Evolutionary conservation across 2,329 filamentous ascomycete genomes (phyloP), one percentile per base, ranked within the genome.

Genomic region (Epichloe uncinata): DNA sequence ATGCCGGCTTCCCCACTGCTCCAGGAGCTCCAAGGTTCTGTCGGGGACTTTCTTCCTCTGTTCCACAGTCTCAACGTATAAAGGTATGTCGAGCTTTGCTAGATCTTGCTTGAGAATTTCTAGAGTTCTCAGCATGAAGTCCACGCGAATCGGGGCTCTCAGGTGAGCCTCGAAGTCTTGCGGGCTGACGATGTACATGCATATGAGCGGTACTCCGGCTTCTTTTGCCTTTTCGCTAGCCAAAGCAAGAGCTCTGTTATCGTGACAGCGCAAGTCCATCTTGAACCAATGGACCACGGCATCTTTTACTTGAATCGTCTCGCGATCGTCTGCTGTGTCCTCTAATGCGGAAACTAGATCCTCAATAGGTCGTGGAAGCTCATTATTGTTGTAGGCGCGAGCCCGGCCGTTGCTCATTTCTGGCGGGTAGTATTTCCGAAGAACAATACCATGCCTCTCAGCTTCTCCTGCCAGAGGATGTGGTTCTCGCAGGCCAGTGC

Each of bases 211-310:
- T 0, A 90, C 74, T 0, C 77, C 75, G n/a, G 78, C 73, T 37
- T 79, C 74, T 51, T 79, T 81, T 1, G 88, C 87, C 51, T 66
- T 69, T 51, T 80, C 68, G 50, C 77, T 81, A 0, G 89, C 89
- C 53, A 81, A 66, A 35, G 77, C 74, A 22, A 95, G 65, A 0
- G 78, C 78, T 8, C 77, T 83, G 62, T 95, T 95, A 63, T 96
- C 90, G 0, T 68, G 65, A 2, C 77, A 73, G 3, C 89, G 77
- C 47, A 95, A 67, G 63, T 95, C 90, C 60, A 78, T 81, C 67
- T 93, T 94, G 71, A 91, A 95, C 89, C 89, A 95, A 66, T 95
- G 87, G 0, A 95, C 78, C 0, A 95, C 83, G 0, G 82, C 79
- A 26, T 78, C 69, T 33, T 77, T 77, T 0, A 74, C 68, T 1